Conservation (phyloP, 768 basidiomycete species). For the Tephrocybe sp. region DNA sequence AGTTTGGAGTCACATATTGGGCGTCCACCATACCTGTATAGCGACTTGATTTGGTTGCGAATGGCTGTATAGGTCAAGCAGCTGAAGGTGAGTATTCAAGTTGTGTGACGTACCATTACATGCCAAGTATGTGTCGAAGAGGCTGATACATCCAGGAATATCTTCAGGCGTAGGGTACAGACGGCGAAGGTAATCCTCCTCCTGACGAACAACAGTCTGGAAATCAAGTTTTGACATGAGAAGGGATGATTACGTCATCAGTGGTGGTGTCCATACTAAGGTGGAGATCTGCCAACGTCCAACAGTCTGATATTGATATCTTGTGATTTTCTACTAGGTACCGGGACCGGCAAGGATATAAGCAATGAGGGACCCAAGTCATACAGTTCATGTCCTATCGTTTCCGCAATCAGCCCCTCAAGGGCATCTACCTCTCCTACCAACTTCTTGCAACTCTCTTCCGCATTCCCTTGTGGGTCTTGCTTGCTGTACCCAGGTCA, state of each 20-base stretch:
- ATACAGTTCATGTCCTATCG: conserved; percentile 27
- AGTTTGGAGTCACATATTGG: conserved; percentile 72
- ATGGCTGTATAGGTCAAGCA: conserved; percentile 47
- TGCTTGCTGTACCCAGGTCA: conserved; percentile 38
- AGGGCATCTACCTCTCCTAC: conserved; percentile 44
- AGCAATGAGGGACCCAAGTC: background rate
- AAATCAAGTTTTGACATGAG: conserved; percentile 40
- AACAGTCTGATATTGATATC: too few species aligned
- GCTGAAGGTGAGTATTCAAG: conserved; percentile 10
- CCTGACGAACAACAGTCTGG: conserved; percentile 59
- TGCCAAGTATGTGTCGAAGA: conserved; percentile 69
- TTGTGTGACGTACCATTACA: conserved; percentile 53
- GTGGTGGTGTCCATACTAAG: too few species aligned
- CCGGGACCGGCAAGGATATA: conserved; percentile 15
- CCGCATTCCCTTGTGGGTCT: conserved; percentile 45
- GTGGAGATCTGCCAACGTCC: too few species aligned
- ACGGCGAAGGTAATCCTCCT: conserved; percentile 59
- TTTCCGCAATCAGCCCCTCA: conserved; percentile 46
- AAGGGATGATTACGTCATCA: too few species aligned
- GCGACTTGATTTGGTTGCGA: conserved; percentile 73
- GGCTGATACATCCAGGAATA: conserved; percentile 75
- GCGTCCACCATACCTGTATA: conserved; percentile 83
- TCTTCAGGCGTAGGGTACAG: conserved; percentile 77
- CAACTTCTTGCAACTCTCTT: conserved; percentile 36
- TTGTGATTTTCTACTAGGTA: too few species aligned